Base-by-base conservation (phyloP, 441 rosid species). In the Aleurites moluccanus region DNA sequence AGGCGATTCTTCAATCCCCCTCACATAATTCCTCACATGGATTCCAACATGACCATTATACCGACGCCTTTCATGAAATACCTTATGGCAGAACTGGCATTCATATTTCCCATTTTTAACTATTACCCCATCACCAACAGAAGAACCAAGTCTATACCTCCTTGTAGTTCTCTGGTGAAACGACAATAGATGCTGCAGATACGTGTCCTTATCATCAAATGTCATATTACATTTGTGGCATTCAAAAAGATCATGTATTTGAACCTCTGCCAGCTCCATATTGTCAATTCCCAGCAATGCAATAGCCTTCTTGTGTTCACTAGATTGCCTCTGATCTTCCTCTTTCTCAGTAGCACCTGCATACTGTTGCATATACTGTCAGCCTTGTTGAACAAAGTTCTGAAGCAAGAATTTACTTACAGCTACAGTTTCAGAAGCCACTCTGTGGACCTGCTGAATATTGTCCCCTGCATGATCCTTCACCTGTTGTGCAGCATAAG, bases 111-210 rank as follows among this genome's bases (percentile, higher is more conserved):
- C 93, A 75, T 89, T 90, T 77, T 86, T 89, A 77, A 89, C 75
- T 73, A 89, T 89, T 40, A 89, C 92, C 56, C 91, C 92, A 78
- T 89, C 94, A 55, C 92, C 92, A 72, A 89, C 92, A 64, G 97
- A 86, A 66, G 91, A 89, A 72, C 94, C 97, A 49, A 86, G 84
- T 74, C 64, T 61, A 30, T 61, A 61, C 64, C 64, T 61, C 64
- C 64, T 28, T 61, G 64, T 61, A 61, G 64, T 61, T 28, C 40
- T 61, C 18, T 61, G 64, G 64, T 61, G 64, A 85, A 81, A 81
- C 23, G 90, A 86, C 78, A 91, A 83, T 77, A 91, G 88, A 72
- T 91, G 93, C 77, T 87, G 86, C 80, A 91, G 80, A 83, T 91
- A 91, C 10, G 84, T 56, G 76, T 86, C 92, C 83, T 85, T 90